Percentiles rank a stretch among this genome's conserved stretches.
Conservation (phyloP, 2,329 filamentous ascomycete genomes). For the Elsinoe perseae region DNA sequence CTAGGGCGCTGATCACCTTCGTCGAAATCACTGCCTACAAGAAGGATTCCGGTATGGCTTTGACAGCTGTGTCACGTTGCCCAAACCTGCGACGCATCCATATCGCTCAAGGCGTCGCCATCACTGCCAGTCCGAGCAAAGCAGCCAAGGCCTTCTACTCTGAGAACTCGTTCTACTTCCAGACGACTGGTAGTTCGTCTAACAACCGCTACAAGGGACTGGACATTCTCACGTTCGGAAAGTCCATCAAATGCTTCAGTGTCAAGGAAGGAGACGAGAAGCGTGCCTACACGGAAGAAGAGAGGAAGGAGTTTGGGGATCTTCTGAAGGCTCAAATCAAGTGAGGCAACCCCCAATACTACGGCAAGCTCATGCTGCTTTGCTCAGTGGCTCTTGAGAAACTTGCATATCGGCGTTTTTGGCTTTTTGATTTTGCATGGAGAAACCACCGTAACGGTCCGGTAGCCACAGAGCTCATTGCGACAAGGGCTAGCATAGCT, state of each 20-base stretch:
- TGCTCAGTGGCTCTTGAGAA: slow-evolving; percentile 7
- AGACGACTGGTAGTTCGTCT: slow-evolving; percentile 8
- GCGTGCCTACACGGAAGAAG: slow-evolving; percentile 21
- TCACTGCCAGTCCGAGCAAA: slow-evolving; percentile 27
- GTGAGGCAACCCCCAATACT: slow-evolving; percentile 24
- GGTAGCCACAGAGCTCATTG: not conserved
- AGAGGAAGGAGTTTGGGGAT: slow-evolving; percentile 25
- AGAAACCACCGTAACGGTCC: not conserved
- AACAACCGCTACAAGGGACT: slow-evolving; percentile 25
- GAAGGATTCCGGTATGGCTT: slow-evolving; percentile 26
- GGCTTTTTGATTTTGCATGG: not conserved
- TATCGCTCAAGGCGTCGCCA: slow-evolving; percentile 26
- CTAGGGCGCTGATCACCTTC: slow-evolving; percentile 22
- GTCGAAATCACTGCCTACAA: slow-evolving; percentile 27
- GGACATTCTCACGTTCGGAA: slow-evolving; percentile 25
- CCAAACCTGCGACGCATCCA: slow-evolving; percentile 25
- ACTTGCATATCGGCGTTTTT: not conserved
- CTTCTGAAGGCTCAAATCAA: slow-evolving; percentile 25
- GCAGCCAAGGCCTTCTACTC: slow-evolving; percentile 30
- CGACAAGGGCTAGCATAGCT: not conserved
- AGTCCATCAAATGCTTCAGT: slow-evolving; percentile 23
- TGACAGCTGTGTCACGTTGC: slow-evolving; percentile 29
- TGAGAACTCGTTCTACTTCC: slow-evolving; percentile 29
- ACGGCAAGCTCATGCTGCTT: not conserved
- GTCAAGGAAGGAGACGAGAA: slow-evolving; percentile 24